Base-by-base conservation (phyloP, 192 early-diverging fungal species). In the Umbelopsis isabellina region DNA sequence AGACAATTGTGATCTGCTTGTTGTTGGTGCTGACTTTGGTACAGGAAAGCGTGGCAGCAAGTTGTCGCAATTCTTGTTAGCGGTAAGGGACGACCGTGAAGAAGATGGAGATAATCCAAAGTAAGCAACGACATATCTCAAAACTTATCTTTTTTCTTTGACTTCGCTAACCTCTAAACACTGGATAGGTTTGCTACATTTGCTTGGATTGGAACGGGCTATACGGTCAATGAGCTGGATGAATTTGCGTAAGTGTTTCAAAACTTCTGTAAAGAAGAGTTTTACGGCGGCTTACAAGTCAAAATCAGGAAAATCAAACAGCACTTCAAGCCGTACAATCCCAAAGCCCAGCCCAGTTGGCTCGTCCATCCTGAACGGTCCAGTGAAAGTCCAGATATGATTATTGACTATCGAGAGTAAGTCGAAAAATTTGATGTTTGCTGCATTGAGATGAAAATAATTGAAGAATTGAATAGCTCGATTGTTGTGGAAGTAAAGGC, bases 1-100 rank as follows among this genome's bases (percentile, higher is more conserved):
- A 45, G 90, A 95, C 52, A 88, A 88, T 70, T 68, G 93, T 46
- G 93, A 95, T 74, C 73, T 95, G 12, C 64, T 95, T 9, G 67
- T 95, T 2, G 82, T 95, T 46, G 93, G 88, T 66, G 86, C 76
- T 0, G 79, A 76, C 53, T 87, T 82, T 71, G 93, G 93, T 4
- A 69, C 80, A n/a, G 91, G 91, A 23, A 68, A 80, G 12, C 81
- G 90, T 7, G 74, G 80, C 20, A 84, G 81, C 25, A 85, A 78
- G 23, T 71, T 92, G 25, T 74, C 80, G 8, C 81, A 80, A 21
- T 90, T 91, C 51, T 71, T 92, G 75, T 88, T 84, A 72, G 87
- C 82, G 16, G 61, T 92, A 15, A 48, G 75, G 18, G 87, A 91
- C 58, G 79, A 75, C 66, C 51, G 68, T 27, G 21, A 48, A 9